Base-by-base conservation (phyloP, 1,284 basidiomycete species). In the Malassezia brasiliensis region DNA sequence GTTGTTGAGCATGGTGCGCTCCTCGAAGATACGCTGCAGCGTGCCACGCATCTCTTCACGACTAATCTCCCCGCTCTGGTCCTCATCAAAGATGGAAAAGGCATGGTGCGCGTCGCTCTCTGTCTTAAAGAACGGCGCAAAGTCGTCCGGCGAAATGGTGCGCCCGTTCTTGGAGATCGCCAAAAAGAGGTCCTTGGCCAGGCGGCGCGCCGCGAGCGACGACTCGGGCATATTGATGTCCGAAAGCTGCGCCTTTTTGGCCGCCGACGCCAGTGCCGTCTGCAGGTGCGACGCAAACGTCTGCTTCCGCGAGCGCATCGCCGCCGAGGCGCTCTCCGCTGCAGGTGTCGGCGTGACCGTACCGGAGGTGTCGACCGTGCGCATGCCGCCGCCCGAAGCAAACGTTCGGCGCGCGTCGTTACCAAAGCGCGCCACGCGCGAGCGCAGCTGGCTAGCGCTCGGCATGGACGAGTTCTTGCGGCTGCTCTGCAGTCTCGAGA, bases 1-100 rank as follows among this genome's bases (percentile, higher is more conserved):
- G 15, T 84, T 80, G 2, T 81, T 82, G 34, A 89, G 77, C 2
- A 85, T 79, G 65, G 86, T 86, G 19, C 86, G 80, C 73, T 89
- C 87, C 49, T 81, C 79, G 68, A 88, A 89, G 49, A 89, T 88
- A 31, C 85, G 78, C 65, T 87, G 84, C 3, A 89, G 87, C 1
- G 84, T 85, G 67, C 87, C 85, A 40, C 87, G 81, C 86, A 89
- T 89, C 76, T 89, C 87, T 32, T 78, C 79, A 72, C 83, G 87
- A 15, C 79, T 81, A 53, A 89, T 86, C 65, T 88, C 86, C 9
- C 86, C 87, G 65, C 89, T 89, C 14, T 80, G 82, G 69, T 89
- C 87, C 67, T 85, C 85, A 71, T 89, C 87, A 60, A 89, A 89
- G 6, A 88, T 66, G 17, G 78, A 77, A 64, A 89, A 89, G 1